Evolutionary conservation across 164 flowering plant species (phyloP).

Genomic region (Magnolia officinalis): DNA sequence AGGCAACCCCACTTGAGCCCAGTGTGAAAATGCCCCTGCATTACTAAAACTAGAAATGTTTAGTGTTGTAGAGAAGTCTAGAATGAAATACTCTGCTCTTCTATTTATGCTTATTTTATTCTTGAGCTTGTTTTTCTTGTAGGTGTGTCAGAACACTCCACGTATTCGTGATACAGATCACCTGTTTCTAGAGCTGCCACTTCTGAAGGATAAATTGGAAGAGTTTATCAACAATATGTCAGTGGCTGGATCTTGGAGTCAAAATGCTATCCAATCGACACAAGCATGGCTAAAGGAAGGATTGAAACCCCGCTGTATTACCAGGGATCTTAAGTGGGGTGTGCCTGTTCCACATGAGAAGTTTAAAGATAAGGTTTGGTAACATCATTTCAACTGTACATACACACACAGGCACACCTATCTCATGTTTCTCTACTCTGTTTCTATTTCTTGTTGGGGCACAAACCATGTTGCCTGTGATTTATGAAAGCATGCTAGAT

Average conservation of each 20-base stretch:
- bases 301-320: slow-evolving; percentile 70
- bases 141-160: slow-evolving; percentile 68
- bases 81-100: background rate
- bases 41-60: background rate
- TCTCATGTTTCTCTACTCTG: background rate
- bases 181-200: slow-evolving; percentile 87
- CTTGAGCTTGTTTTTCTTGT: slow-evolving; percentile 7
- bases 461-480: background rate
- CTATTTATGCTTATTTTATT: background rate
- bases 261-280: slow-evolving; percentile 86
- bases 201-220: slow-evolving; percentile 56
- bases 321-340: slow-evolving; percentile 97
- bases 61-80: background rate
- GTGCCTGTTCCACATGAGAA: slow-evolving; percentile 93
- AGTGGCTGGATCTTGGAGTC: slow-evolving; percentile 87
- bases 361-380: slow-evolving; percentile 67
- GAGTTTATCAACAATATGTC: slow-evolving; percentile 63
- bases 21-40: no score
- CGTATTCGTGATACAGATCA: slow-evolving; percentile 74
- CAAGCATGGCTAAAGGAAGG: slow-evolving; percentile 91
- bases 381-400: background rate
- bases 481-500: slow-evolving; percentile 3
- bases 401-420: background rate
- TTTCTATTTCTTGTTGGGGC: background rate
- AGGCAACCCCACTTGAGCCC: no score